Percentiles rank a stretch among this genome's conserved stretches.
Conservation (phyloP, 2,329 filamentous ascomycete genomes). For the Apiospora malaysiana region DNA sequence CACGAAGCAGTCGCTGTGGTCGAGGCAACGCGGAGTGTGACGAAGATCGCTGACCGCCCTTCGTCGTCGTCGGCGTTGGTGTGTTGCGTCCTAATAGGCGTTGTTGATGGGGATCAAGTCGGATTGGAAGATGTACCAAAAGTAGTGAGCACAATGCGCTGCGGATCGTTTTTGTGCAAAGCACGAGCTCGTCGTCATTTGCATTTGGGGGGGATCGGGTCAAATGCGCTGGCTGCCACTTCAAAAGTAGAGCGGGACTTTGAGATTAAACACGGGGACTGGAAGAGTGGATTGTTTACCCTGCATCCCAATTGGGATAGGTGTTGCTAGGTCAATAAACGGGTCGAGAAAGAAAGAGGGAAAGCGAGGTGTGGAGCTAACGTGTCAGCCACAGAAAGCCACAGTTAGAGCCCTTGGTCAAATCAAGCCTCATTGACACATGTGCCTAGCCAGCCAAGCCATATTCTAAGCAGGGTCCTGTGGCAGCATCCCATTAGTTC, state of each 20-base stretch:
- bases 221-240: background rate
- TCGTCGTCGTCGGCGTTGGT: background rate
- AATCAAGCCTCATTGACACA: background rate
- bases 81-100: background rate
- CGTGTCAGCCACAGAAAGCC: no score
- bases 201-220: background rate
- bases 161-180: constrained; percentile 14
- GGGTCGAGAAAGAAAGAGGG: background rate
- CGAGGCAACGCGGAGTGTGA: background rate
- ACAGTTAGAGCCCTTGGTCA: no score
- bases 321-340: constrained; percentile 12
- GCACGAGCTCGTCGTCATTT: constrained; percentile 15
- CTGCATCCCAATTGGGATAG: constrained; percentile 5
- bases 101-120: background rate
- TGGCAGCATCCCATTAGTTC: background rate
- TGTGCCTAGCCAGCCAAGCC: no score
- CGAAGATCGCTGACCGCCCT: background rate
- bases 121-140: background rate
- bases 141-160: background rate
- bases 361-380: no score
- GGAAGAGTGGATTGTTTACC: constrained; percentile 16
- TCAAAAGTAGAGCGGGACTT: background rate
- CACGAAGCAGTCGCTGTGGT: background rate
- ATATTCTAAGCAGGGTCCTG: background rate
- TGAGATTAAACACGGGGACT: constrained; percentile 10